Conservation (phyloP, 75 land plant species). For the Gnetum montanum region DNA sequence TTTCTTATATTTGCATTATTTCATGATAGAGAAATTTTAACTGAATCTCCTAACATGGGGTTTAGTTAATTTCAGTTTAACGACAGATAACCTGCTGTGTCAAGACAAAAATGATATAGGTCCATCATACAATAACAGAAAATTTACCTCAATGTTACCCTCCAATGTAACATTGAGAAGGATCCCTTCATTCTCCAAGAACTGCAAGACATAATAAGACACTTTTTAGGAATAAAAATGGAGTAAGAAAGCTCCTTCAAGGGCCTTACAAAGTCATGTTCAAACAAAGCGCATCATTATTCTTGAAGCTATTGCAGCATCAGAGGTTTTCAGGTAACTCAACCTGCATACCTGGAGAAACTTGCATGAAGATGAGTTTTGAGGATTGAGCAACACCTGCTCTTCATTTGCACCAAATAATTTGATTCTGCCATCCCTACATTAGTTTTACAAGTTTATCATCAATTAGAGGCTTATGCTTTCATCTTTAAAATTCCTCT, state of each 20-base stretch:
- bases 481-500: no score
- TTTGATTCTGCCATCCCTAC: no score
- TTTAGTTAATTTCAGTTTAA: background rate
- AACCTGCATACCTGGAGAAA: no score
- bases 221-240: background rate
- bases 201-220: conserved; percentile 29
- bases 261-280: background rate
- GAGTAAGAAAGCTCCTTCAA: background rate
- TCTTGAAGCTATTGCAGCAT: background rate
- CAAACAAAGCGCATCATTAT: background rate
- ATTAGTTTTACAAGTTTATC: no score
- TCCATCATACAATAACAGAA: background rate
- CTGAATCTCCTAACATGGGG: background rate
- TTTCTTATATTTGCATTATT: background rate
- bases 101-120: background rate
- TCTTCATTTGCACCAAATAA: no score
- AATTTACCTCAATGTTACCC: conserved; percentile 69
- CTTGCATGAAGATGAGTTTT: no score
- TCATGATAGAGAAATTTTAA: background rate
- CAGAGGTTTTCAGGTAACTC: background rate
- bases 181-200: conserved; percentile 60
- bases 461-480: no score
- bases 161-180: conserved; percentile 48
- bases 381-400: no score
- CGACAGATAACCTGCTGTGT: background rate